Conservation (phyloP, 495 filamentous ascomycete genomes). For the Penicillium daleae region DNA sequence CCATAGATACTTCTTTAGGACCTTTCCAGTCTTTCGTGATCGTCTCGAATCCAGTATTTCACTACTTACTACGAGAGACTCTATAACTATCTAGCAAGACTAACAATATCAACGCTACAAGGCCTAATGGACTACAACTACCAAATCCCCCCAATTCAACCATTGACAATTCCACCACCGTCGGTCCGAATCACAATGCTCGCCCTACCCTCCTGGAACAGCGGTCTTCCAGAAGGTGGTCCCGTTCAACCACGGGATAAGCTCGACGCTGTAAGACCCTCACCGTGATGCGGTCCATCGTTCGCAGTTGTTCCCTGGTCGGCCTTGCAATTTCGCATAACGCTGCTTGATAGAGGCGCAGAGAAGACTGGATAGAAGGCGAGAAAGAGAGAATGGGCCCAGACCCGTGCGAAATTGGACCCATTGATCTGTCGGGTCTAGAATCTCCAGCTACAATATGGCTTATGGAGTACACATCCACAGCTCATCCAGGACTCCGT, state of each 20-base stretch:
- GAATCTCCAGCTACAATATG: conserved; percentile 16
- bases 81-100: background rate
- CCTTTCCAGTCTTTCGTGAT: background rate
- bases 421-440: conserved; percentile 32
- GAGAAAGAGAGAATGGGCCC: conserved; percentile 1
- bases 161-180: background rate
- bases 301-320: conserved; percentile 20
- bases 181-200: conserved; percentile 8
- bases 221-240: conserved; percentile 21
- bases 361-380: background rate
- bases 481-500: background rate
- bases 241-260: conserved; percentile 16
- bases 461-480: background rate
- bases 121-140: background rate
- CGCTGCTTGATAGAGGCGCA: background rate
- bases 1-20: conserved; percentile 10
- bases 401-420: conserved; percentile 31
- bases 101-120: background rate
- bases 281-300: conserved; percentile 15
- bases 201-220: background rate
- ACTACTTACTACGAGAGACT: background rate
- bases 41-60: background rate
- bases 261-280: conserved; percentile 21
- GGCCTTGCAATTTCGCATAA: conserved; percentile 19
- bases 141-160: background rate